These are phyloP conservation scores for Tolypocladium ovalisporum DNA, from an alignment of 2,329 filamentous ascomycete species.

Conservation along the genomic window DNA sequence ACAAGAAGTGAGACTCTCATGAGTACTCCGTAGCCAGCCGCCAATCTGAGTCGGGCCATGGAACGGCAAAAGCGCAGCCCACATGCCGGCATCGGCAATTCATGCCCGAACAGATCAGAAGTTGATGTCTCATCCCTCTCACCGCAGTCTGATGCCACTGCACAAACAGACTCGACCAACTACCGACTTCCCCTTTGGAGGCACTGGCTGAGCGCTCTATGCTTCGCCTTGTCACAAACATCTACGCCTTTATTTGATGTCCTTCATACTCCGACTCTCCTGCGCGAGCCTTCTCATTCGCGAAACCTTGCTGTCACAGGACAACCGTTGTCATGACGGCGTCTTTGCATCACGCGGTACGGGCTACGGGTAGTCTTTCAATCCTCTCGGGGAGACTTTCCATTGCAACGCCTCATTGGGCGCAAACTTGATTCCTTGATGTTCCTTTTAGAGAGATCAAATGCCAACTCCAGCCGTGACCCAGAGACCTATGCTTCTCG, in stretches of 20 bases:
- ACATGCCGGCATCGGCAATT: background rate
- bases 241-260: background rate
- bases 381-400: background rate
- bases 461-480: conserved; percentile 10
- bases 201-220: background rate
- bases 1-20: background rate
- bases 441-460: conserved; percentile 3
- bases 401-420: background rate
- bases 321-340: background rate
- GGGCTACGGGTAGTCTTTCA: background rate
- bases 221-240: background rate
- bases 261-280: background rate
- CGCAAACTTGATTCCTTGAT: background rate
- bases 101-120: background rate
- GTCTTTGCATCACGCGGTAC: background rate
- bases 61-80: background rate
- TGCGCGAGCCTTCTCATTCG: background rate
- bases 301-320: background rate
- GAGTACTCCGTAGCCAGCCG: background rate
- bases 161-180: background rate
- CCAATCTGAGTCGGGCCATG: background rate
- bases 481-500: conserved; percentile 5
- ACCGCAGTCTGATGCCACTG: background rate
- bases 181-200: too few species aligned
- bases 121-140: background rate